phyloP scores from a whole-genome alignment of 1,284 basidiomycete genomes.

The Farysia itapuensis region DNA sequence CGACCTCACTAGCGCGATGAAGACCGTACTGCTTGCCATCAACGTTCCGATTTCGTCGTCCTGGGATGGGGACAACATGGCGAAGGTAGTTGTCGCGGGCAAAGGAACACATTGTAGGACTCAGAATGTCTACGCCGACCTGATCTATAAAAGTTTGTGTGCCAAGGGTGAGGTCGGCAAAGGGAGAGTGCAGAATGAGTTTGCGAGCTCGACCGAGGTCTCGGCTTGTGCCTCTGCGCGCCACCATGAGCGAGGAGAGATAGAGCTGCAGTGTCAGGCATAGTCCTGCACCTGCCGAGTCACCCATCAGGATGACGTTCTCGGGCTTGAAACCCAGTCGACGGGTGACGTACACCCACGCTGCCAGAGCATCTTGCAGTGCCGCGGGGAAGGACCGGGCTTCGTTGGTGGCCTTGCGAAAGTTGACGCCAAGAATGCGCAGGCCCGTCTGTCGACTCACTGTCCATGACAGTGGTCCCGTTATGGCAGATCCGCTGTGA shows the following conservation, averaged over 20 bases:
- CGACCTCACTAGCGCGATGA: background rate
- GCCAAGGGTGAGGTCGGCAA: slow-evolving; percentile 13
- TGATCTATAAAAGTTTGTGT: slow-evolving; percentile 3
- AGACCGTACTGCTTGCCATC: background rate
- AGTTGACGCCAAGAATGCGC: slow-evolving; percentile 23
- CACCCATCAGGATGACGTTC: slow-evolving; percentile 26
- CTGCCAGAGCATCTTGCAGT: slow-evolving; percentile 18
- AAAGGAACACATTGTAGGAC: slow-evolving; percentile 15
- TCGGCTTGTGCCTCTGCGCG: background rate
- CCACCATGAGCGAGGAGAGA: slow-evolving; percentile 9
- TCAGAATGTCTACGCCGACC: slow-evolving; percentile 12
- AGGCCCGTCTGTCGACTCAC: slow-evolving; percentile 21
- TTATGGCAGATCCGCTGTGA: slow-evolving; percentile 10
- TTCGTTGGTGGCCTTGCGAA: slow-evolving; percentile 15
- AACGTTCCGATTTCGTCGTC: background rate
- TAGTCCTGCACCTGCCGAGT: slow-evolving; percentile 13
- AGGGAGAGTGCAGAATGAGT: slow-evolving; percentile 17
- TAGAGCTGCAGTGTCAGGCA: slow-evolving; percentile 14
- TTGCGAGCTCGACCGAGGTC: slow-evolving; percentile 8
- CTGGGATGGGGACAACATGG: slow-evolving; percentile 5
- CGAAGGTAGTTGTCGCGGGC: slow-evolving; percentile 23
- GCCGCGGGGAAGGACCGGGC: slow-evolving; percentile 7
- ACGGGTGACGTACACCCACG: slow-evolving; percentile 27
- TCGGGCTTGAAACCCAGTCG: slow-evolving; percentile 8
- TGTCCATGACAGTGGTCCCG: slow-evolving; percentile 14